A percentile compares a stretch with the other conserved stretches of the same genome.
phyloP scores from a whole-genome alignment of 352 stramenopile species.

The Phytopythium helicoides region DNA sequence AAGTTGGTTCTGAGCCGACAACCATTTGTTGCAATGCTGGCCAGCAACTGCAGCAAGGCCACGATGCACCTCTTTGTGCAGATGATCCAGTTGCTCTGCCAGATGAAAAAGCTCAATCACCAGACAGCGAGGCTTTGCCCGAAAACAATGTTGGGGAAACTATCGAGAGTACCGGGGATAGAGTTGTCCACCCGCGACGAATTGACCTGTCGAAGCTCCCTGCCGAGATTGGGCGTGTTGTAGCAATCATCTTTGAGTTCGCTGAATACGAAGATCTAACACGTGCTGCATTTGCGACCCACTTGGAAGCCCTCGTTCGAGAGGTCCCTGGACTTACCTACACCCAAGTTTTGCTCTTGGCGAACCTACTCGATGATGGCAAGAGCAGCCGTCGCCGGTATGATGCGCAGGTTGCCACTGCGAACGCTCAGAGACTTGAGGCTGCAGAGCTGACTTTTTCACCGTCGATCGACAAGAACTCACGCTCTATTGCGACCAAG shows the following conservation, averaged over 20 bases:
- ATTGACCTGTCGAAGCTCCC: constrained; percentile 48
- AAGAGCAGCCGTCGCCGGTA: constrained; percentile 25
- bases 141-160: no score
- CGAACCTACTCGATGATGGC: constrained; percentile 44
- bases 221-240: constrained; percentile 47
- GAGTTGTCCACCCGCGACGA: constrained; percentile 23
- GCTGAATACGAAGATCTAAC: constrained; percentile 46
- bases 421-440: constrained; percentile 15
- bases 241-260: constrained; percentile 66
- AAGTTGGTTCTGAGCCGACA: background rate
- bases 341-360: constrained; percentile 70
- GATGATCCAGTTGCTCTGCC: no score
- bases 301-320: constrained; percentile 64
- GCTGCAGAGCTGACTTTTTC: constrained; percentile 61
- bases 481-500: constrained; percentile 51
- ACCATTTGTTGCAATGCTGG: no score
- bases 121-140: no score
- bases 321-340: constrained; percentile 66
- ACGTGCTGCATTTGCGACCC: constrained; percentile 30
- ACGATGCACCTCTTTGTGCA: no score
- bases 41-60: no score
- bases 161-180: background rate
- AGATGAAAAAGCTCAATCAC: no score
- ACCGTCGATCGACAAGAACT: constrained; percentile 72
- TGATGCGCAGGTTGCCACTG: constrained; percentile 11